Percentiles rank a stretch among this genome's conserved stretches.
These are phyloP conservation scores for Moricandia moricandioides DNA, from an alignment of 345 rosid species.

Conservation along the genomic window DNA sequence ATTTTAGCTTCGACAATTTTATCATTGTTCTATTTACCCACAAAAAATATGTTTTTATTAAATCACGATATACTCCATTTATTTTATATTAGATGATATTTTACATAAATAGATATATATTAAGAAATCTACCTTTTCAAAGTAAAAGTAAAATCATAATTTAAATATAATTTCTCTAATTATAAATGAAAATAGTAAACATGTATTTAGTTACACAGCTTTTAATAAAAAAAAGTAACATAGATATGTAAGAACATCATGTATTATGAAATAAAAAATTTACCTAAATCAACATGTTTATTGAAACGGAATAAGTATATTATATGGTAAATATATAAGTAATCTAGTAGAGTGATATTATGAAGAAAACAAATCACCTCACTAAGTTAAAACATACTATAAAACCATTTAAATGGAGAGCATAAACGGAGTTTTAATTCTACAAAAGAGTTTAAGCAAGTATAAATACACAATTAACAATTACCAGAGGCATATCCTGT, in stretches of 20 bases:
- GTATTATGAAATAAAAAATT: too few relatives aligned
- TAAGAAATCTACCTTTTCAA: too few relatives aligned
- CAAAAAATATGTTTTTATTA: not conserved
- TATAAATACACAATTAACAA: not conserved
- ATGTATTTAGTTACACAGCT: too few relatives aligned
- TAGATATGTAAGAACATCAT: too few relatives aligned
- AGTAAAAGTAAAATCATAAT: too few relatives aligned
- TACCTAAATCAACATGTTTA: too few relatives aligned
- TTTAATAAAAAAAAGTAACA: too few relatives aligned
- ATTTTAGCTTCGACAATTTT: not conserved
- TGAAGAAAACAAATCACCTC: not conserved
- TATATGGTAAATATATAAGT: not conserved
- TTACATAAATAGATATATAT: too few relatives aligned
- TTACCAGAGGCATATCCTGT: not conserved
- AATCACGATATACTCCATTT: not conserved
- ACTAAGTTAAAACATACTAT: not conserved
- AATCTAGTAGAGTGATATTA: not conserved
- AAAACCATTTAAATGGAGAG: not conserved
- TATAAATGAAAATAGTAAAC: too few relatives aligned
- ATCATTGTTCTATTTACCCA: not conserved
- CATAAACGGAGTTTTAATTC: not conserved
- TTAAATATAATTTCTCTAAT: too few relatives aligned
- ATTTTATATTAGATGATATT: too few relatives aligned
- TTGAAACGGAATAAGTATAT: too few relatives aligned
- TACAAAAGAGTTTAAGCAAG: not conserved